Conservation (phyloP, 495 filamentous ascomycete species). For the Aspergillus nidulans region DNA sequence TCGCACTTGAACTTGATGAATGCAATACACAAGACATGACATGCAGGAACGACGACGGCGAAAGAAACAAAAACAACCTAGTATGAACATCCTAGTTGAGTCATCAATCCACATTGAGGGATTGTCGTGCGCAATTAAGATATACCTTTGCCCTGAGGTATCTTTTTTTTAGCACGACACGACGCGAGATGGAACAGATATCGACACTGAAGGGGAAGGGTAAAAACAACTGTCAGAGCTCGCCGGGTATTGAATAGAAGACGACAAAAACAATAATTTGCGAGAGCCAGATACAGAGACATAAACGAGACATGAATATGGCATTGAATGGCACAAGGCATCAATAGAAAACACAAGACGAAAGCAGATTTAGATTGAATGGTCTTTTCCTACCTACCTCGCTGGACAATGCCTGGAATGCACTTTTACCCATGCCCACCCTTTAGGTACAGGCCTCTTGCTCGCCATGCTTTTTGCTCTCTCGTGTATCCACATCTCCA, state of each 20-base stretch:
- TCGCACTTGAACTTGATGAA: too few species aligned
- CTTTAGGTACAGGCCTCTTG: constrained; percentile 2
- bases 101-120: too few species aligned
- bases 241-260: constrained; percentile 28
- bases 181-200: not conserved
- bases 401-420: constrained; percentile 10
- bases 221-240: constrained; percentile 13
- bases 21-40: too few species aligned
- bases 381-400: constrained; percentile 17
- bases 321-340: too few species aligned
- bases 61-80: too few species aligned
- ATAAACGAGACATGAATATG: constrained; percentile 2
- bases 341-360: not conserved
- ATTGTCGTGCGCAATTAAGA: not conserved
- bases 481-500: constrained; percentile 1
- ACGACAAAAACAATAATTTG: constrained; percentile 1
- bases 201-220: not conserved
- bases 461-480: not conserved
- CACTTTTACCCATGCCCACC: constrained; percentile 2
- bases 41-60: too few species aligned
- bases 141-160: too few species aligned
- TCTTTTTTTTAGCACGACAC: not conserved
- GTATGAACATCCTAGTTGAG: too few species aligned
- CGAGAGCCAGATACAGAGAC: constrained; percentile 12
- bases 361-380: not conserved